Conservation (phyloP, 179 eudicot species). For the Silene vulgaris region DNA sequence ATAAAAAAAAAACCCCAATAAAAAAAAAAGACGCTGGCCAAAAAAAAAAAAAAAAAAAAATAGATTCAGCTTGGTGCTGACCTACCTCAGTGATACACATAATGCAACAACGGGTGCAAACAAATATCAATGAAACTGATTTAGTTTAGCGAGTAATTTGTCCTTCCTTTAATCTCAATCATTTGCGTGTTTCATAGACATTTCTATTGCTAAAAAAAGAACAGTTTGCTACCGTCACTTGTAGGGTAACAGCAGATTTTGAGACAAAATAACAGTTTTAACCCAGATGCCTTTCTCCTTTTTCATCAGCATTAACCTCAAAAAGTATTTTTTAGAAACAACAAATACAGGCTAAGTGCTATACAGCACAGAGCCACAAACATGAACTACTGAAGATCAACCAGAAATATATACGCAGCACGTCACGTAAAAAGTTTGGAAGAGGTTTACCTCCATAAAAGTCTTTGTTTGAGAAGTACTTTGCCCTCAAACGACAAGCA, state of each 20-base stretch:
- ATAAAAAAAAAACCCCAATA: too few species aligned
- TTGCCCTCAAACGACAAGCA: slow-evolving; percentile 39
- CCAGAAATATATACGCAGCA: neutral
- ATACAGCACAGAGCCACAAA: neutral
- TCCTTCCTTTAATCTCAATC: neutral
- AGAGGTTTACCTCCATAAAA: slow-evolving; percentile 30
- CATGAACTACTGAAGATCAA: neutral
- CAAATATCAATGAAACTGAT: neutral
- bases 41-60: neutral
- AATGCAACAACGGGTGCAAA: neutral
- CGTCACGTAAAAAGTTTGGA: neutral
- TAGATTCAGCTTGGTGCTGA: neutral
- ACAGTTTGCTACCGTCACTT: neutral
- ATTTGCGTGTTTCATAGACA: neutral
- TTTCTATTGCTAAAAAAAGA: neutral
- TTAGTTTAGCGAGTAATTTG: neutral
- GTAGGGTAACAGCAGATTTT: neutral
- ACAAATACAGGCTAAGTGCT: neutral
- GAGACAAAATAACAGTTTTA: too few species aligned
- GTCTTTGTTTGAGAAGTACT: slow-evolving; percentile 50
- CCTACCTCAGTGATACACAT: neutral
- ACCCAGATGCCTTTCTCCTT: neutral
- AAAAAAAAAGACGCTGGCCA: too few species aligned
- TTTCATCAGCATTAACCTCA: neutral
- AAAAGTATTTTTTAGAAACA: neutral